Percentiles rank a stretch among this genome's conserved stretches.
Evolutionary conservation across 768 basidiomycete species (phyloP).

Genomic region (Ramaria sp.): DNA sequence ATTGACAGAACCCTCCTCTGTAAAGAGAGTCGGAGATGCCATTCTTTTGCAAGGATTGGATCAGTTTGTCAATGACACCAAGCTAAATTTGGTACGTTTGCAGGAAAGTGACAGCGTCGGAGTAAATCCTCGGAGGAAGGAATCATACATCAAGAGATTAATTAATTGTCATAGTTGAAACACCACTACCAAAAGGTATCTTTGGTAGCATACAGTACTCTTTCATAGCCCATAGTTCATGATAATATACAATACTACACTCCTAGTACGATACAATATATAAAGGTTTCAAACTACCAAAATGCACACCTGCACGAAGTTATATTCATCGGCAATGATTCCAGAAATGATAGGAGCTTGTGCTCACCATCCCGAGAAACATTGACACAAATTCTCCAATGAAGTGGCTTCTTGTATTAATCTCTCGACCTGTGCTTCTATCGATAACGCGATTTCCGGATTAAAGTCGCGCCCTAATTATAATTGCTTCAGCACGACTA

Average conservation of each 20-base stretch:
- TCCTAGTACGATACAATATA: not conserved
- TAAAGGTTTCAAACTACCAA: constrained; percentile 36
- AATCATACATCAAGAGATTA: too few species aligned
- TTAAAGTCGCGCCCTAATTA: constrained; percentile 83
- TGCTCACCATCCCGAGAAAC: constrained; percentile 85
- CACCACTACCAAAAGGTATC: too few species aligned
- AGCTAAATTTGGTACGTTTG: too few species aligned
- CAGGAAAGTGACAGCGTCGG: too few species aligned
- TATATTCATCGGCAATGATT: constrained; percentile 1
- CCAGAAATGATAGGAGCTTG: not conserved
- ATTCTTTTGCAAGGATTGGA: too few species aligned
- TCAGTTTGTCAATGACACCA: too few species aligned
- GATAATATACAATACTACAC: not conserved
- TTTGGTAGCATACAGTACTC: too few species aligned
- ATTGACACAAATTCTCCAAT: constrained; percentile 91
- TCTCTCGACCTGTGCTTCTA: constrained; percentile 83
- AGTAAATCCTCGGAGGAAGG: too few species aligned
- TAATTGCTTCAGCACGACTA: not conserved
- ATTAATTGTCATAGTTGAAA: too few species aligned
- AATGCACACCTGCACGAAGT: constrained; percentile 52
- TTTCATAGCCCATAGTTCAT: not conserved
- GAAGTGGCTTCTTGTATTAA: constrained; percentile 90
- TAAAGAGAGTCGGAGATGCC: too few species aligned
- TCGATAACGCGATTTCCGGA: constrained; percentile 60
- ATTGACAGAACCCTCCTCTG: too few species aligned